phyloP scores from a whole-genome alignment of 345 rosid genomes.

The Theobroma cacao region DNA sequence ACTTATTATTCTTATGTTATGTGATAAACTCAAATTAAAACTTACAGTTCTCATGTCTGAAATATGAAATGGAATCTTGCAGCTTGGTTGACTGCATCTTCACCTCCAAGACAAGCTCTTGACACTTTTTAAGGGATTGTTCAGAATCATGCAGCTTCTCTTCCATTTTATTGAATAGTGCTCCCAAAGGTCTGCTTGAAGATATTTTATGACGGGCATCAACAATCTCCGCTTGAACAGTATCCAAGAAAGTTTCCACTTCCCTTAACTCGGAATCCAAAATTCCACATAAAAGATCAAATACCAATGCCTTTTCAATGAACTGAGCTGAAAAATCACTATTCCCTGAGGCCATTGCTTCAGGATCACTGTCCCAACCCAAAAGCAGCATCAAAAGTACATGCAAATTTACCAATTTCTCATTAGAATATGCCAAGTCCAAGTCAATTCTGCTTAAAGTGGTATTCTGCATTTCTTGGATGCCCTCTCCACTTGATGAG shows the following conservation, averaged over 20 bases:
- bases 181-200: slow-evolving; percentile 49
- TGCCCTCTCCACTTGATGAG: slow-evolving; percentile 27
- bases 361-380: slow-evolving; percentile 61
- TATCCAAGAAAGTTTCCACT: slow-evolving; percentile 64
- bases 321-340: slow-evolving; percentile 38
- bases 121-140: slow-evolving; percentile 61
- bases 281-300: slow-evolving; percentile 69
- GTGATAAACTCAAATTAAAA: slow-evolving; percentile 6
- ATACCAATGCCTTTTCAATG: slow-evolving; percentile 63
- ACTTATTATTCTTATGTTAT: not conserved
- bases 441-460: slow-evolving; percentile 44
- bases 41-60: slow-evolving; percentile 61
- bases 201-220: slow-evolving; percentile 61
- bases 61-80: slow-evolving; percentile 48
- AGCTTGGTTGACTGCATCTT: slow-evolving; percentile 68
- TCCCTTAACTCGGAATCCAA: slow-evolving; percentile 78
- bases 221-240: slow-evolving; percentile 56
- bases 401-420: slow-evolving; percentile 68
- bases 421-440: slow-evolving; percentile 50
- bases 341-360: slow-evolving; percentile 37
- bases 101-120: slow-evolving; percentile 56
- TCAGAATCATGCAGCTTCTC: slow-evolving; percentile 57
- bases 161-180: slow-evolving; percentile 34
- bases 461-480: slow-evolving; percentile 38
- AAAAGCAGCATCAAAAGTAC: slow-evolving; percentile 72